Evolutionary conservation across 2,329 filamentous ascomycete genomes (phyloP).

Genomic region (Cryphonectria parasitica): DNA sequence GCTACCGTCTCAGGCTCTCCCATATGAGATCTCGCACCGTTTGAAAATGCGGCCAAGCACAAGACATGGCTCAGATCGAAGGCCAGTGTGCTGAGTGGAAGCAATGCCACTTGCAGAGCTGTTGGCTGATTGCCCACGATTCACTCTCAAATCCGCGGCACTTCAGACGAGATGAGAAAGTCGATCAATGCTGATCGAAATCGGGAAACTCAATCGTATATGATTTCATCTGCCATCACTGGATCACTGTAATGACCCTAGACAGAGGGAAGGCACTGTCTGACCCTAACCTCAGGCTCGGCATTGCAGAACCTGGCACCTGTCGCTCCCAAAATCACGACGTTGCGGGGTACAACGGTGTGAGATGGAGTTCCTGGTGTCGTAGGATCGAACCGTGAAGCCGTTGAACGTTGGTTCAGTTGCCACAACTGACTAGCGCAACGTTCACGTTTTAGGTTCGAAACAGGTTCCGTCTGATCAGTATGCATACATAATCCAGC

Average conservation of each 20-base stretch:
- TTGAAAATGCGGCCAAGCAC: not conserved
- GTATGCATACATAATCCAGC: not conserved
- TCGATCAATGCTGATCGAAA: conserved; percentile 12
- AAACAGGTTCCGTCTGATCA: conserved; percentile 26
- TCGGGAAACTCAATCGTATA: not conserved
- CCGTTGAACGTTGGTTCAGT: not conserved
- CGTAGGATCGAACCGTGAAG: not conserved
- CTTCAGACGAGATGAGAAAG: not conserved
- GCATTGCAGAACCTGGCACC: not conserved
- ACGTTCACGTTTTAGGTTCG: conserved; percentile 21
- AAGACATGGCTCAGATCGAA: not conserved
- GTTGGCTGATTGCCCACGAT: not conserved
- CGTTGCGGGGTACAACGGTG: not conserved
- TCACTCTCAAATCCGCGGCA: too few relatives aligned
- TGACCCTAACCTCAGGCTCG: not conserved
- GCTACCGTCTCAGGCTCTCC: not conserved
- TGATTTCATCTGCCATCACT: not conserved
- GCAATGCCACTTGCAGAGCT: not conserved
- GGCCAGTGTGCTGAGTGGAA: not conserved
- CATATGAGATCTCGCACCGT: not conserved
- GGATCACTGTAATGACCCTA: not conserved
- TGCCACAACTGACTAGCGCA: not conserved
- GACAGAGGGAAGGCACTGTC: not conserved
- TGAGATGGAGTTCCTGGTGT: not conserved
- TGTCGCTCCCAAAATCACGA: not conserved